phyloP scores from a whole-genome alignment of 2,329 filamentous ascomycete species.

The Arthrobotrys entomopaga region DNA sequence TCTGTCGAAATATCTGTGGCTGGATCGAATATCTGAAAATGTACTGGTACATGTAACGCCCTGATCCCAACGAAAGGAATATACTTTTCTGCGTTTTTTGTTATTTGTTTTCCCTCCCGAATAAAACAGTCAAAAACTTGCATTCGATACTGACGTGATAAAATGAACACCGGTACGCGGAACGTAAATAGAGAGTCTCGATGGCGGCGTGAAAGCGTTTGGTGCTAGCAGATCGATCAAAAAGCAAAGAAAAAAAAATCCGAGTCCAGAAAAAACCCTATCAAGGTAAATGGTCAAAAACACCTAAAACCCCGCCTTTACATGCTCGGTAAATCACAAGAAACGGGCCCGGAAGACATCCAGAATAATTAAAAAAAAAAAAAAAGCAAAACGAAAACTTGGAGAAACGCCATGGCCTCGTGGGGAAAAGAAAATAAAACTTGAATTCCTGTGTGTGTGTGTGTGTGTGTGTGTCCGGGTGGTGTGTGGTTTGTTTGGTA shows the following conservation, averaged over 20 bases:
- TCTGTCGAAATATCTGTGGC: constrained; percentile 15
- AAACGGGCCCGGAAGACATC: constrained; percentile 27
- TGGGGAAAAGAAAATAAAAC: constrained; percentile 22
- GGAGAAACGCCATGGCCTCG: constrained; percentile 29
- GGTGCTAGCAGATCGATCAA: constrained; percentile 15
- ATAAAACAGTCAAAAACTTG: constrained; percentile 4
- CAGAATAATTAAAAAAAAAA: constrained; percentile 14
- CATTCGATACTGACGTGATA: background rate
- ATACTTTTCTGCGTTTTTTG: no score
- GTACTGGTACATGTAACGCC: background rate
- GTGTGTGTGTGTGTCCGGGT: no score
- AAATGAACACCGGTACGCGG: background rate
- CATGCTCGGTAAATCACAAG: constrained; percentile 44
- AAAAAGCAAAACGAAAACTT: constrained; percentile 37
- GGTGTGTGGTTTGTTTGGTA: background rate
- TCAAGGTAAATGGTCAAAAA: constrained; percentile 50
- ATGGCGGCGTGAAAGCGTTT: background rate
- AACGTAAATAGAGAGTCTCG: background rate
- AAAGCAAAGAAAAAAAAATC: constrained; percentile 12
- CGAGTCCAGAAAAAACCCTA: constrained; percentile 24
- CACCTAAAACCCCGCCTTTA: constrained; percentile 46
- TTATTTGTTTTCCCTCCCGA: no score
- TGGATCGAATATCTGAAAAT: background rate
- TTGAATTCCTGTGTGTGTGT: no score
- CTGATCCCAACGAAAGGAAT: constrained; percentile 6